phyloP scores from a whole-genome alignment of 441 rosid genomes.

The Hura crepitans region DNA sequence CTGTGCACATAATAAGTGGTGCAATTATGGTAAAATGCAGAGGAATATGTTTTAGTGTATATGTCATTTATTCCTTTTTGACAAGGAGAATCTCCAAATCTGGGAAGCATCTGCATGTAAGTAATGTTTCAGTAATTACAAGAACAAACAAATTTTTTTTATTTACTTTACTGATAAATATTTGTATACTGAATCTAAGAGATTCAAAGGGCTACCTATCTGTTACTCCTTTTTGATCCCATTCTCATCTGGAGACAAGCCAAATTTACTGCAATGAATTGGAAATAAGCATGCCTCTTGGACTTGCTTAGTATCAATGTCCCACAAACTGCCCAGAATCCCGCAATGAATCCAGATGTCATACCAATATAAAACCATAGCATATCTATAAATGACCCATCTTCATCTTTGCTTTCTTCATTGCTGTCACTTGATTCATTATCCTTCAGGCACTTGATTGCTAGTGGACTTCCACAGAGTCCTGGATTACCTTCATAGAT shows the following conservation, averaged over 20 bases:
- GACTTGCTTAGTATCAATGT: slow-evolving; percentile 1
- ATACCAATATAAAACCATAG: slow-evolving; percentile 14
- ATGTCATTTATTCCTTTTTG: background rate
- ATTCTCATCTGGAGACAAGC: background rate
- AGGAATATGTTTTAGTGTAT: background rate
- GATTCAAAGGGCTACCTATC: background rate
- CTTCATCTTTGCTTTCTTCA: background rate
- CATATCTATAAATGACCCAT: slow-evolving; percentile 5
- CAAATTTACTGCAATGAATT: slow-evolving; percentile 2
- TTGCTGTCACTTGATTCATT: background rate
- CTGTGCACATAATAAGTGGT: background rate
- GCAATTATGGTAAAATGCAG: background rate
- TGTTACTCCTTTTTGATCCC: background rate
- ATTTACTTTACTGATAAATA: background rate
- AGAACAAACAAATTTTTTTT: background rate
- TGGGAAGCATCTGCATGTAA: background rate
- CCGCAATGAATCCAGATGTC: slow-evolving; percentile 4
- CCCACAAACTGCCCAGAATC: slow-evolving; percentile 14
- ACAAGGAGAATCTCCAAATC: background rate
- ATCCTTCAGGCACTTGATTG: slow-evolving; percentile 11
- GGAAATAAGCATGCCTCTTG: slow-evolving; percentile 8
- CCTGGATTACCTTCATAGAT: slow-evolving; percentile 15
- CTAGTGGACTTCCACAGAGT: slow-evolving; percentile 14
- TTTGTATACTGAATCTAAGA: background rate
- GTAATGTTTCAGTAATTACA: background rate